These are phyloP conservation scores for Suillus plorans DNA, from an alignment of 768 basidiomycete species.

Conservation along the genomic window DNA sequence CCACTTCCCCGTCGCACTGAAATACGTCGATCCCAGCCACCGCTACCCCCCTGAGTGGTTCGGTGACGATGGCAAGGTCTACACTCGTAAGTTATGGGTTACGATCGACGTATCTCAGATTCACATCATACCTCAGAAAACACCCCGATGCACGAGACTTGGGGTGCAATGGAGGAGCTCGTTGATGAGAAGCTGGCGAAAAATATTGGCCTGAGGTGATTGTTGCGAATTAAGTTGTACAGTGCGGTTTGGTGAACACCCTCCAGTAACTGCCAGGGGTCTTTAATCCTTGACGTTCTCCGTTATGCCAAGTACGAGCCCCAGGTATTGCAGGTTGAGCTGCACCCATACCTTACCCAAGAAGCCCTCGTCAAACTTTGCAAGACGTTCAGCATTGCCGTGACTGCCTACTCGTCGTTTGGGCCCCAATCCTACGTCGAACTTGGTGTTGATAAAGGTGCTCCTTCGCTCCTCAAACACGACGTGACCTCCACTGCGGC, in stretches of 20 bases:
- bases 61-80: slow-evolving; percentile 68
- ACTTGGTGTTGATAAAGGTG: slow-evolving; percentile 56
- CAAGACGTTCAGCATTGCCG: slow-evolving; percentile 44
- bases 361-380: slow-evolving; percentile 43
- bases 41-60: slow-evolving; percentile 86
- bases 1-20: slow-evolving; percentile 83
- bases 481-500: slow-evolving; percentile 46
- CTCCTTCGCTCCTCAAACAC: slow-evolving; percentile 54
- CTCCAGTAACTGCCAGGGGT: slow-evolving; percentile 70
- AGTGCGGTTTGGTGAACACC: slow-evolving; percentile 3
- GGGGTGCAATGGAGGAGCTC: slow-evolving; percentile 78
- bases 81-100: slow-evolving; percentile 48
- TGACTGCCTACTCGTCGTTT: slow-evolving; percentile 59
- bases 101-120: neutral
- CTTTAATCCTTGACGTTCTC: slow-evolving; percentile 71
- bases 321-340: slow-evolving; percentile 59
- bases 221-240: slow-evolving; percentile 1
- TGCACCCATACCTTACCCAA: slow-evolving; percentile 57
- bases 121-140: slow-evolving; percentile 42
- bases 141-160: slow-evolving; percentile 78
- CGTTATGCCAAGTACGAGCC: slow-evolving; percentile 72
- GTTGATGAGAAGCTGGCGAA: slow-evolving; percentile 67
- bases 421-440: slow-evolving; percentile 62
- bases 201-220: slow-evolving; percentile 78
- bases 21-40: slow-evolving; percentile 74